These are phyloP conservation scores for Cornus suecica DNA, from an alignment of 148 eudicot species.

Conservation along the genomic window DNA sequence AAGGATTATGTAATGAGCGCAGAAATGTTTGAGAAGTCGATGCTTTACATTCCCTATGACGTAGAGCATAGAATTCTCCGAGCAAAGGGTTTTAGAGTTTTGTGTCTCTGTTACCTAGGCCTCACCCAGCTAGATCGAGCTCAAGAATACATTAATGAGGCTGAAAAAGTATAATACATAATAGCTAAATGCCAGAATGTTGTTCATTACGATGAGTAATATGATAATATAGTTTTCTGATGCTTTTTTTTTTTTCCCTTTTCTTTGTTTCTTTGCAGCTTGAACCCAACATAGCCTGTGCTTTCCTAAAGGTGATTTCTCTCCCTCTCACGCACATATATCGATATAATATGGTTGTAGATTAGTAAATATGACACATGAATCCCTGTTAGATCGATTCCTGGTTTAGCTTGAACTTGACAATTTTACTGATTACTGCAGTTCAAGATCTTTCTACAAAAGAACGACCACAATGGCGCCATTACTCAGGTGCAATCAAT, in stretches of 20 bases:
- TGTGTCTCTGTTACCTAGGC: conserved; percentile 84
- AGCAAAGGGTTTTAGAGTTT: conserved; percentile 92
- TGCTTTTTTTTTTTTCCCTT: conserved; percentile 5
- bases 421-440: conserved; percentile 36
- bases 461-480: conserved; percentile 63
- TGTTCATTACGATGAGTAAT: neutral
- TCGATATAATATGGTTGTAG: neutral
- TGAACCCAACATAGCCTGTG: conserved; percentile 78
- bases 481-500: conserved; percentile 80
- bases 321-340: conserved; percentile 8
- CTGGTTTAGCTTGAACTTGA: neutral
- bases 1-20: conserved; percentile 79
- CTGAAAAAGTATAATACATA: conserved; percentile 64
- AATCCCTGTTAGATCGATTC: too few species aligned
- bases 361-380: too few species aligned
- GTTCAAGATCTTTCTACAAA: conserved; percentile 86
- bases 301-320: conserved; percentile 75
- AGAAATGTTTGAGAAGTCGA: conserved; percentile 79
- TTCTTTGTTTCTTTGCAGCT: conserved; percentile 49
- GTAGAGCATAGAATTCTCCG: conserved; percentile 67
- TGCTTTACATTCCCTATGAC: conserved; percentile 82
- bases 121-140: conserved; percentile 93
- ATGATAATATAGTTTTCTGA: conserved; percentile 12
- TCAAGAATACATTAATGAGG: conserved; percentile 89
- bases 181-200: neutral